Conservation (phyloP, 805 yeast genomes). For the Wickerhamomyces strasburgensis region DNA sequence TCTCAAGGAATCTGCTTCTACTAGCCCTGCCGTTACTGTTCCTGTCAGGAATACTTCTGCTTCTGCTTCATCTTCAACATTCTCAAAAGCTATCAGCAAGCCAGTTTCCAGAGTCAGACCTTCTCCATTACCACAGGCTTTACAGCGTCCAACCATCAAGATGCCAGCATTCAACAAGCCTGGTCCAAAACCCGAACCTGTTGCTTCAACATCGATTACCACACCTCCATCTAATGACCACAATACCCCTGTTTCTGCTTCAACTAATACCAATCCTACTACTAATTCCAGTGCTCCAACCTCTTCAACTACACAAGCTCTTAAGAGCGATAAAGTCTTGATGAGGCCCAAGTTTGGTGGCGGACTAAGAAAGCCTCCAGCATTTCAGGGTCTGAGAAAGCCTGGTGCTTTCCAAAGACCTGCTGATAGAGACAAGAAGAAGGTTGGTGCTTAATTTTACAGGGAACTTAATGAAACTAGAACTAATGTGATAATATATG, state of each 20-base stretch:
- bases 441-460: conserved; percentile 9
- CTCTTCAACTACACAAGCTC: background rate
- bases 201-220: background rate
- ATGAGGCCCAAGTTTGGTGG: conserved; percentile 24
- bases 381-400: conserved; percentile 23
- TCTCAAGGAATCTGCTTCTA: no score
- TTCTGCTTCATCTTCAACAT: background rate
- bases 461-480: no score
- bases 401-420: conserved; percentile 28
- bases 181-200: conserved; percentile 2
- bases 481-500: no score
- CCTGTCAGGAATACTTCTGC: background rate
- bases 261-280: background rate
- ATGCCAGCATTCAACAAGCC: conserved; percentile 9
- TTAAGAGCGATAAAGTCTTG: conserved; percentile 10
- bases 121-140: conserved; percentile 5
- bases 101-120: background rate
- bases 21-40: background rate
- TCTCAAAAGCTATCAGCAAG: no score
- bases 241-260: background rate
- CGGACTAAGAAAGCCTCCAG: conserved; percentile 21
- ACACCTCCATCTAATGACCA: background rate
- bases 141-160: conserved; percentile 26
- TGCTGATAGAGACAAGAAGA: conserved; percentile 19
- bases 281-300: conserved; percentile 1